Evolutionary conservation across 176 grass and related monocot genomes (phyloP).

Genomic region (Chrysopogon serrulatus): DNA sequence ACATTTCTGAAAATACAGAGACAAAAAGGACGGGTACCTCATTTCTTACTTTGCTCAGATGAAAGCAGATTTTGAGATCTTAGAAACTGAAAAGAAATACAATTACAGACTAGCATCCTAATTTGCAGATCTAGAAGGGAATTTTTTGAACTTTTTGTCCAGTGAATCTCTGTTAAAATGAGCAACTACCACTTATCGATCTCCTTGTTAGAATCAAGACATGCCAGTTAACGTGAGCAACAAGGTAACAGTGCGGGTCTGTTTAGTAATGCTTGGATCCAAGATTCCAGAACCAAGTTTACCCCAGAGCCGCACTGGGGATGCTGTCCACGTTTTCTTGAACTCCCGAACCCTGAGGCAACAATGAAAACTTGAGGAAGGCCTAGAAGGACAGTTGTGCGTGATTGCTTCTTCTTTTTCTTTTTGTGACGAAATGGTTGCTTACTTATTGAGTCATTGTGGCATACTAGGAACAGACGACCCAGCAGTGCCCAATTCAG

Average conservation of each 20-base stretch:
- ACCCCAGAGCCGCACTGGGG: background rate
- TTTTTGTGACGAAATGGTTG: too few species aligned
- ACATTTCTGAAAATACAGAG: background rate
- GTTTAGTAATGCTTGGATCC: background rate
- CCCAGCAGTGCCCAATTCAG: background rate
- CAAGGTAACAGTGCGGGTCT: background rate
- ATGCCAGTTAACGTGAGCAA: background rate
- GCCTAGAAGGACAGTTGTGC: background rate
- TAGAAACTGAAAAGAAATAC: background rate
- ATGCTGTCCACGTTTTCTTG: background rate
- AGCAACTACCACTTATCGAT: background rate
- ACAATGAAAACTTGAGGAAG: background rate
- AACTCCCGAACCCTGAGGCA: background rate
- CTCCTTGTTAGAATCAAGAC: background rate
- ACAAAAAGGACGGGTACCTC: background rate
- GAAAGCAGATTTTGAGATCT: background rate
- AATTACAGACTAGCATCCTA: background rate
- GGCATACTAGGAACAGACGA: background rate
- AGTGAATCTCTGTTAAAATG: background rate
- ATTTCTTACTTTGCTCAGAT: background rate
- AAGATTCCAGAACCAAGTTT: background rate
- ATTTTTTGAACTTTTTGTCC: background rate
- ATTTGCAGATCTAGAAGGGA: background rate
- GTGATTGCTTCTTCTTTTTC: too few species aligned
- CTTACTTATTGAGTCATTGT: too few species aligned